Conservation (phyloP, 2,329 filamentous ascomycete genomes). For the Aspergillus latus region DNA sequence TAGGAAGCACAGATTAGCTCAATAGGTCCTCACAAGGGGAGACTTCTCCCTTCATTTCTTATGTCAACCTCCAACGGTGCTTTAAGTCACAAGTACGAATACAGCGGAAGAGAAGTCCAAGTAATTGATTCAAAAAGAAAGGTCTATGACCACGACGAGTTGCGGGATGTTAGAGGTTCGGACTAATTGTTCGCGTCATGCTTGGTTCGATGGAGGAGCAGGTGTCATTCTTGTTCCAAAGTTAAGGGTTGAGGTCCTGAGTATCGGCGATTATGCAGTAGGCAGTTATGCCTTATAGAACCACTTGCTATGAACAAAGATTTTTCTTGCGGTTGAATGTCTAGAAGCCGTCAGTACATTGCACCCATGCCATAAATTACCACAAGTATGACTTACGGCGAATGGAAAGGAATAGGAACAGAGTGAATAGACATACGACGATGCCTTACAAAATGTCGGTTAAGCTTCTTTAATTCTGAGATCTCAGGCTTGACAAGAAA, state of each 20-base stretch:
- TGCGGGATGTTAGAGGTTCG: neutral
- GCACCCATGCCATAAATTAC: neutral
- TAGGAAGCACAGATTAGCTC: neutral
- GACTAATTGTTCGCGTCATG: neutral
- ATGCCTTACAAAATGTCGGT: neutral
- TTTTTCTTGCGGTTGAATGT: neutral
- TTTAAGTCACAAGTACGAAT: constrained; percentile 4
- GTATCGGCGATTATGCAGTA: neutral
- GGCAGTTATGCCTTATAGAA: neutral
- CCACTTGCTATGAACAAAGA: neutral
- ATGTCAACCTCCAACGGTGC: neutral
- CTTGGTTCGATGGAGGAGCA: neutral
- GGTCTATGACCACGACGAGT: neutral
- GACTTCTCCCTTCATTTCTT: constrained; percentile 3
- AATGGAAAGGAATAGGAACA: neutral
- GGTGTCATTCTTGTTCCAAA: neutral
- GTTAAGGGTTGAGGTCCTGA: neutral
- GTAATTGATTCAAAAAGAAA: neutral
- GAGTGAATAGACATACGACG: neutral
- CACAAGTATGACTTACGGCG: neutral
- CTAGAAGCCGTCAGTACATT: neutral
- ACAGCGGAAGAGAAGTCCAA: constrained; percentile 3
- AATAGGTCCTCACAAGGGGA: neutral
- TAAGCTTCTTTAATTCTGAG: neutral
- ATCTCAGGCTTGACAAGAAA: neutral